phyloP scores from a whole-genome alignment of 495 filamentous ascomycete genomes.

The Durotheca rogersii region DNA sequence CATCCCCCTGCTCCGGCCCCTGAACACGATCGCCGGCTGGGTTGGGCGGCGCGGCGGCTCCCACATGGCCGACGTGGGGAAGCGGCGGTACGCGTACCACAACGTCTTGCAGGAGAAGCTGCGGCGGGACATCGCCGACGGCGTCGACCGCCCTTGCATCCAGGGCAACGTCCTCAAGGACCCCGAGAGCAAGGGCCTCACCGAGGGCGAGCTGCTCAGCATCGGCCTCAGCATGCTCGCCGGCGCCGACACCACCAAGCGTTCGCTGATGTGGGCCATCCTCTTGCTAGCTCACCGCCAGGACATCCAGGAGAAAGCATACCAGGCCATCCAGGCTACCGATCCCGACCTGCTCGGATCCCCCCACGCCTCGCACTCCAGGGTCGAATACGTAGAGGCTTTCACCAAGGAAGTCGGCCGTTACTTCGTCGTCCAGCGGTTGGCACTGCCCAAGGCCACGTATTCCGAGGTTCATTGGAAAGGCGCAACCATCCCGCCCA shows the following conservation, averaged over 20 bases:
- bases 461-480: conserved; percentile 66
- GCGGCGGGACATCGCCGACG: conserved; percentile 59
- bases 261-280: conserved; percentile 58
- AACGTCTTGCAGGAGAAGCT: conserved; percentile 60
- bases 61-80: conserved; percentile 55
- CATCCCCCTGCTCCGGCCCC: conserved; percentile 61
- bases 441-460: conserved; percentile 65
- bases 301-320: conserved; percentile 66
- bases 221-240: conserved; percentile 72
- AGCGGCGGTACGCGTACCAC: conserved; percentile 58
- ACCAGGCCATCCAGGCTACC: conserved; percentile 62
- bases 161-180: conserved; percentile 70
- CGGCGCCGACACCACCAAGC: conserved; percentile 23
- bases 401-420: conserved; percentile 69
- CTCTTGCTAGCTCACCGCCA: conserved; percentile 65
- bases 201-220: conserved; percentile 64
- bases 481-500: conserved; percentile 59
- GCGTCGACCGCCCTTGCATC: conserved; percentile 69
- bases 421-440: conserved; percentile 73
- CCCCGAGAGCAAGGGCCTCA: conserved; percentile 56
- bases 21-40: conserved; percentile 40
- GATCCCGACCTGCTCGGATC: conserved; percentile 67
- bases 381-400: conserved; percentile 68
- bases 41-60: conserved; percentile 36
- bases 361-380: conserved; percentile 66